Base-by-base conservation (phyloP, 2,329 filamentous ascomycete species). In the Epichloe baconii region DNA sequence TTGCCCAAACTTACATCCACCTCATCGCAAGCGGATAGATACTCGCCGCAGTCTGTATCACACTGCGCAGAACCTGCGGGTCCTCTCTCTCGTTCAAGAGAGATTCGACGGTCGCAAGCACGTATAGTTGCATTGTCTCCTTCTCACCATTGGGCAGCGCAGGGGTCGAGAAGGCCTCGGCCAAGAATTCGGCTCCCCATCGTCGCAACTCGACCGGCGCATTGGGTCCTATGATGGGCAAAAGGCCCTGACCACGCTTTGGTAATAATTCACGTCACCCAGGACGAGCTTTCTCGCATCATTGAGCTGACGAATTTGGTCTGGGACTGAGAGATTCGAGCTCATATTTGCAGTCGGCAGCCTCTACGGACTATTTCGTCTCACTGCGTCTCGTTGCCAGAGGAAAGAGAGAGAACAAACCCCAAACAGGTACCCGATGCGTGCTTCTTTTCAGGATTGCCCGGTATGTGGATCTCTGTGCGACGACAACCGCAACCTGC, bases 151-250 rank as follows among this genome's bases (percentile, higher is more conserved):
- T 74, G 19, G 83, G 73, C 60, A 97, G 76, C 21, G 85, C 81
- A n/a, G 94, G 93, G 54, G 88, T 94, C 52, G 93, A 85, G 70
- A 98, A 97, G 2, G 90, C 89, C 72, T 98, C 93, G 52, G 91
- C 89, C 43, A 98, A 75, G 64, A 98, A 98, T 55, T 96, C 90
- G 56, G 90, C 85, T 26, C 91, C 93, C 93, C 93, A 98, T 84
- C 90, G 77, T 68, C 89, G 85, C 61, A 97, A 73, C 68, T 95
- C 88, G 52, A 95, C 70, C 54, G 80, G 78, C 56, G 87, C 78
- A 57, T 77, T 76, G 48, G 85, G 80, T 54, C 84, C 83, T 67
- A 96, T 86, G 61, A 97, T 90, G 51, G 90, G 89, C n/a, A 97
- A 73, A 56, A 97, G 88, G 46, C 88, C 89, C 88, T 86, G 56